Evolutionary conservation across 2,329 filamentous ascomycete genomes (phyloP), one percentile per base, ranked within the genome.

Genomic region (Dactylellina haptotyla): DNA sequence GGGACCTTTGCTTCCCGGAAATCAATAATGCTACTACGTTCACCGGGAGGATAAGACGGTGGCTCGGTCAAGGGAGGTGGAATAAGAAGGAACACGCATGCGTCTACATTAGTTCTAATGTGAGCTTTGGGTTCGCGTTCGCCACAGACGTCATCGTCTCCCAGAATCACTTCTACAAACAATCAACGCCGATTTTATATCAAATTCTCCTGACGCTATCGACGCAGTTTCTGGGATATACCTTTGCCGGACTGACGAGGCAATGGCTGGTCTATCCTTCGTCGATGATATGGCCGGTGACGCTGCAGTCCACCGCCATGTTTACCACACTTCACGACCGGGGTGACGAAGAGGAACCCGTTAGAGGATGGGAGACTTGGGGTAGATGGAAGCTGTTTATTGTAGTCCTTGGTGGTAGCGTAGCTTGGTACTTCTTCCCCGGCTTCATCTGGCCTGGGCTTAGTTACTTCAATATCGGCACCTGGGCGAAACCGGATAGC

Each of bases 271-370:
- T 96, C 26, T 87, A 91, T 25, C 92, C 92, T 0, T 91, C 90
- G 75, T 91, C 91, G 70, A 96, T 96, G 90, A 92, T 96, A 51
- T 96, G 92, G 92, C 92, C 92, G 0, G 90, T 90, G 20, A 96
- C 92, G 0, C 83, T 96, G 54, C 93, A 94, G 85, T 94, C 92
- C 18, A 92, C 91, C 0, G 89, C 92, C 77, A 93, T 96, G 90
- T 95, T 96, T 78, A 89, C 88, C 2, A 94, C 91, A 0, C 84
- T 96, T 54, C 92, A 96, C 81, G 93, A 74, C 16, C 32, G 39
- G 34, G 18, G 6, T 0, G 63, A 74, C 90, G 78, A 88, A 92
- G 73, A 89, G 93, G 78, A 96, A 95, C 80, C 90, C 89, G 77
- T 86, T 88, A 34, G 92, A 91, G 18, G 89, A 92, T 80, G 91